Conservation (phyloP, 73 alveolate species). For the Paramecium biaurelia region DNA sequence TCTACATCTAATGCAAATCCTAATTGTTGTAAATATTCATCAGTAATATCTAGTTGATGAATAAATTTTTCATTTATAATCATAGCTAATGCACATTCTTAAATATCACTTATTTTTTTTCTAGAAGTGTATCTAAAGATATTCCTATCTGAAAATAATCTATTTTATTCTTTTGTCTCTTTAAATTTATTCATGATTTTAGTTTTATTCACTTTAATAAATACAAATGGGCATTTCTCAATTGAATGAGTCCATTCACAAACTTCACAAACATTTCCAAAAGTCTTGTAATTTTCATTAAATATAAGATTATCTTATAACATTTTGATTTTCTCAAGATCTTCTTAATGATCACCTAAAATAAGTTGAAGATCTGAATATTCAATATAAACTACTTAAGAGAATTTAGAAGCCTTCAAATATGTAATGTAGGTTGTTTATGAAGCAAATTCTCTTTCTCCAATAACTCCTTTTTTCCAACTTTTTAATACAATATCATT, state of each 20-base stretch:
- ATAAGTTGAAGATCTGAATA: not conserved
- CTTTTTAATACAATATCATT: not conserved
- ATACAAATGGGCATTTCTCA: constrained; percentile 24
- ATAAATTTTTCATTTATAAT: constrained; percentile 17
- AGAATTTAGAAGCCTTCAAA: not conserved
- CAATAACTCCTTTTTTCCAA: constrained; percentile 1
- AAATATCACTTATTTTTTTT: not conserved
- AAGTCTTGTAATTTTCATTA: constrained; percentile 26
- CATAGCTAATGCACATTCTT: constrained; percentile 46
- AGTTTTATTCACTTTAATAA: constrained; percentile 8
- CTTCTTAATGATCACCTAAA: constrained; percentile 27
- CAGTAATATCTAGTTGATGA: not conserved
- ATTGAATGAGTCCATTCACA: constrained; percentile 44
- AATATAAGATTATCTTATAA: not conserved
- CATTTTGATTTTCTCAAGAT: not conserved
- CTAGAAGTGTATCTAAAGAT: not conserved
- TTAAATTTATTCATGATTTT: not conserved
- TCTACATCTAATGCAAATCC: constrained; percentile 3
- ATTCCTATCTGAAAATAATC: not conserved
- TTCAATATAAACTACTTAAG: not conserved
- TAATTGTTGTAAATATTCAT: not conserved
- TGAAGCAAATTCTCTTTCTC: constrained; percentile 32
- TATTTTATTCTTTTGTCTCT: not conserved
- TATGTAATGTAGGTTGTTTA: not conserved
- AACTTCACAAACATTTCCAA: constrained; percentile 48